phyloP scores from a whole-genome alignment of 345 rosid species.

The Kernera saxatilis region DNA sequence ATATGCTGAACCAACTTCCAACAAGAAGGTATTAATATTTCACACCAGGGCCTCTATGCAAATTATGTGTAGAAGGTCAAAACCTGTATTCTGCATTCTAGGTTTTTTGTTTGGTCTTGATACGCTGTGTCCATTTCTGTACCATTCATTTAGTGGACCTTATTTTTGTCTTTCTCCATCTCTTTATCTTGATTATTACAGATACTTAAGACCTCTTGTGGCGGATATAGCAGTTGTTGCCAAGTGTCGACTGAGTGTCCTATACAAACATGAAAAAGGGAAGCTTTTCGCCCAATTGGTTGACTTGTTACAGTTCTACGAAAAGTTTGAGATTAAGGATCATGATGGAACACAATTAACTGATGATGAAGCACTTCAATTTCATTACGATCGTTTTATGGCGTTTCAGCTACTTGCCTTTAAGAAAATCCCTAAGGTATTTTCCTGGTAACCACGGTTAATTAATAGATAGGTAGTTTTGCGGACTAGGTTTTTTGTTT shows the following conservation, averaged over 20 bases:
- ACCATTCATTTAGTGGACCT: neutral
- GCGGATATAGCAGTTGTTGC: slow-evolving; percentile 94
- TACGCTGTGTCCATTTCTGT: neutral
- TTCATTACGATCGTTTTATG: slow-evolving; percentile 80
- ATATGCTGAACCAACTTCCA: slow-evolving; percentile 92
- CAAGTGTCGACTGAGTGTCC: slow-evolving; percentile 87
- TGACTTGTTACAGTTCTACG: slow-evolving; percentile 92
- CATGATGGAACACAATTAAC: slow-evolving; percentile 89
- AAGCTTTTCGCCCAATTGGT: slow-evolving; percentile 92
- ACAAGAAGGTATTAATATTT: slow-evolving; percentile 71
- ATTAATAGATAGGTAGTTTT: slow-evolving; percentile 5
- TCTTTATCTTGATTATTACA: slow-evolving; percentile 27
- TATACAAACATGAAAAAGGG: slow-evolving; percentile 82
- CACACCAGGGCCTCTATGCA: neutral
- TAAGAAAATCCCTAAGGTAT: slow-evolving; percentile 91
- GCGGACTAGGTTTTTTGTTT: neutral
- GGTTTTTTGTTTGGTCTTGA: neutral
- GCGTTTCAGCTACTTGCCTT: slow-evolving; percentile 88
- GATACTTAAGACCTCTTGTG: slow-evolving; percentile 95
- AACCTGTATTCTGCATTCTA: neutral
- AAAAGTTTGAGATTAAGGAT: slow-evolving; percentile 97
- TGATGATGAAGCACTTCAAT: slow-evolving; percentile 89
- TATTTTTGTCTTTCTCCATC: neutral
- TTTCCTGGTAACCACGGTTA: slow-evolving; percentile 4
- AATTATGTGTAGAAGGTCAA: slow-evolving; percentile 4